A percentile compares a stretch with the other conserved stretches of the same genome.
Evolutionary conservation across 1,139 yeast genomes (phyloP).

Genomic region (Pichia sp.): DNA sequence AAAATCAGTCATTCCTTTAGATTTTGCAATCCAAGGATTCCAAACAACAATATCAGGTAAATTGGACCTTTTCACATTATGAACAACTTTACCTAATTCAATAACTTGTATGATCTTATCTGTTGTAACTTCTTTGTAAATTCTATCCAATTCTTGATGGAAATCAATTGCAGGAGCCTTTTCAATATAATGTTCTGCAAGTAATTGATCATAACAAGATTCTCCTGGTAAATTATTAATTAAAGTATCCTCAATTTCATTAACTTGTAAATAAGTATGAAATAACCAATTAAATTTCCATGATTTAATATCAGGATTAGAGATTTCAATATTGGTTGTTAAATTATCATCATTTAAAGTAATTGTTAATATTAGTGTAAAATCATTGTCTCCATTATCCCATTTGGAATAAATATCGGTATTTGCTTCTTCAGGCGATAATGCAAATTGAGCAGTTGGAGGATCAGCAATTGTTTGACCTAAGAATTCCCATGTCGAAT

Average conservation of each 20-base stretch:
- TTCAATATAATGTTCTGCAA: slow-evolving; percentile 56
- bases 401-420: slow-evolving; percentile 49
- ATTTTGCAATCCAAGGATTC: slow-evolving; percentile 92
- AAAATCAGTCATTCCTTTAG: slow-evolving; percentile 78
- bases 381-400: slow-evolving; percentile 58
- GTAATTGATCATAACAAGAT: slow-evolving; percentile 66
- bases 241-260: slow-evolving; percentile 69
- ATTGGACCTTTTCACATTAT: slow-evolving; percentile 57
- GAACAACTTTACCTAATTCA: slow-evolving; percentile 62
- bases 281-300: slow-evolving; percentile 91
- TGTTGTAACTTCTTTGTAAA: slow-evolving; percentile 57
- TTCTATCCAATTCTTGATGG: slow-evolving; percentile 76
- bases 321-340: slow-evolving; percentile 65
- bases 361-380: slow-evolving; percentile 69
- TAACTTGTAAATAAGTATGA: slow-evolving; percentile 80
- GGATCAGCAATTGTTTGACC: slow-evolving; percentile 66
- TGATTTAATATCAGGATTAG: slow-evolving; percentile 54
- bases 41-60: slow-evolving; percentile 90
- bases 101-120: slow-evolving; percentile 57
- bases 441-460: slow-evolving; percentile 78
- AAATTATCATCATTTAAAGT: slow-evolving; percentile 49
- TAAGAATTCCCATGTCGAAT: slow-evolving; percentile 82
- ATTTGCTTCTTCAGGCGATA: slow-evolving; percentile 76
- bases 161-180: slow-evolving; percentile 69
- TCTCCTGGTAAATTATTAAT: slow-evolving; percentile 74